Conservation (phyloP, 140 eudicot species). For the Erigeron philadelphicus region DNA sequence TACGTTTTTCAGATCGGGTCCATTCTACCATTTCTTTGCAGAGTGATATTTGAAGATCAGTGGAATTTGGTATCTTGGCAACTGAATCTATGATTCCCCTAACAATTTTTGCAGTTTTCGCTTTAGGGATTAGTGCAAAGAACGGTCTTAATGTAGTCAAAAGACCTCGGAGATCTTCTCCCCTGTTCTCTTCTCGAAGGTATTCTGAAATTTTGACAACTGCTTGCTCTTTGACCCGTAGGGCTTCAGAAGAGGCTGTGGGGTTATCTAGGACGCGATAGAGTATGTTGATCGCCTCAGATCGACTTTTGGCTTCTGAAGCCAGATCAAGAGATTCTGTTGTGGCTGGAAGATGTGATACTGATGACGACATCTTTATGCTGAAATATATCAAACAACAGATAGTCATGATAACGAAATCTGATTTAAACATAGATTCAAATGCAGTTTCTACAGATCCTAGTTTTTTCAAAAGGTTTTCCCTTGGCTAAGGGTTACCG, state of each 20-base stretch:
- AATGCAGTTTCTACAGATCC: not conserved
- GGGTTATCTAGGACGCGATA: conserved; percentile 72
- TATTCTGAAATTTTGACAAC: conserved; percentile 61
- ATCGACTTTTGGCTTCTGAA: conserved; percentile 59
- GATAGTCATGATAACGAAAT: conserved; percentile 9
- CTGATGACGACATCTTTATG: conserved; percentile 41
- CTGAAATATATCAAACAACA: conserved; percentile 9
- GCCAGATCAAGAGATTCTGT: conserved; percentile 66
- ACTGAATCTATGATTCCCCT: conserved; percentile 69
- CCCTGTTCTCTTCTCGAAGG: conserved; percentile 63
- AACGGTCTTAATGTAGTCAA: conserved; percentile 69
- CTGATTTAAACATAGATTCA: not conserved
- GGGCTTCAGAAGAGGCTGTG: conserved; percentile 71
- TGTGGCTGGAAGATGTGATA: conserved; percentile 56
- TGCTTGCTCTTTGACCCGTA: conserved; percentile 79
- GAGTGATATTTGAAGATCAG: conserved; percentile 72
- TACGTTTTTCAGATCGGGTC: conserved; percentile 75
- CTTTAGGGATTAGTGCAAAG: conserved; percentile 80
- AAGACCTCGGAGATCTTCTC: conserved; percentile 68
- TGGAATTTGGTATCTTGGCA: conserved; percentile 72
- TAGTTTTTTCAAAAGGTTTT: not conserved
- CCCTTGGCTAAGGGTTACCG: too few relatives aligned
- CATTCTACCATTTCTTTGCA: conserved; percentile 89
- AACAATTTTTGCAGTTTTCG: conserved; percentile 88
- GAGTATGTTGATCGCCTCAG: conserved; percentile 72